Percentiles rank a stretch among this genome's conserved stretches.
phyloP scores from a whole-genome alignment of 2,329 filamentous ascomycete species.

The Ophiocordyceps sinensis region DNA sequence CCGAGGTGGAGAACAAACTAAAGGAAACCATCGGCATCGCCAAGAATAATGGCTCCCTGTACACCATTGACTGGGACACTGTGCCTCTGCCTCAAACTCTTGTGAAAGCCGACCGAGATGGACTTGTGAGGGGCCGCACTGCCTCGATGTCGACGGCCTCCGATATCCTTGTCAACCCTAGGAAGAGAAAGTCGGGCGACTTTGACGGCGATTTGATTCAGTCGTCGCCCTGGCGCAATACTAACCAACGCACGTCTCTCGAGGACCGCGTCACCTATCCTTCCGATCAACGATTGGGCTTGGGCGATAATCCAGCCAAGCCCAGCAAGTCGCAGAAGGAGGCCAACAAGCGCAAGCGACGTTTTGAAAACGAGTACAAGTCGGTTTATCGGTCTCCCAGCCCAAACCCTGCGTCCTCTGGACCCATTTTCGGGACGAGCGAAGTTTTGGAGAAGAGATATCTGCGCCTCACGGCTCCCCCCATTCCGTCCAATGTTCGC shows the following conservation, averaged over 20 bases:
- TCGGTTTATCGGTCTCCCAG: slow-evolving; percentile 40
- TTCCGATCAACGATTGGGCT: slow-evolving; percentile 25
- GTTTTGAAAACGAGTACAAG: slow-evolving; percentile 60
- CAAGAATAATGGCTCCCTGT: slow-evolving; percentile 57
- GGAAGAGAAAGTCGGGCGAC: slow-evolving; percentile 74
- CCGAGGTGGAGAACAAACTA: slow-evolving; percentile 71
- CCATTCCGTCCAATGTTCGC: slow-evolving; percentile 77
- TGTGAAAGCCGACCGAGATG: slow-evolving; percentile 55
- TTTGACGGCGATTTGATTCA: slow-evolving; percentile 37
- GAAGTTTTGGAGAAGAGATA: slow-evolving; percentile 84
- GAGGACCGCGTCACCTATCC: slow-evolving; percentile 63
- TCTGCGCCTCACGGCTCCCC: slow-evolving; percentile 80
- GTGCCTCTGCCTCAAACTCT: slow-evolving; percentile 77
- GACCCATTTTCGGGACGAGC: slow-evolving; percentile 75
- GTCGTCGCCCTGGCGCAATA: slow-evolving; percentile 62
- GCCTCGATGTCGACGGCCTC: slow-evolving; percentile 8
- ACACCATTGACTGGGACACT: slow-evolving; percentile 66
- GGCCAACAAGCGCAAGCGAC: slow-evolving; percentile 75
- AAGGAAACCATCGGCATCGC: slow-evolving; percentile 75
- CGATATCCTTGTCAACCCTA: slow-evolving; percentile 28
- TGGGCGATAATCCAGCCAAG: slow-evolving; percentile 33
- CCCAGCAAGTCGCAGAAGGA: slow-evolving; percentile 88
- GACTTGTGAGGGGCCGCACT: slow-evolving; percentile 25
- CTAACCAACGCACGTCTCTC: slow-evolving; percentile 43
- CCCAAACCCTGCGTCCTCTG: slow-evolving; percentile 40